phyloP scores from a whole-genome alignment of 1,139 yeast species.

The Blastobotrys capitulatus region DNA sequence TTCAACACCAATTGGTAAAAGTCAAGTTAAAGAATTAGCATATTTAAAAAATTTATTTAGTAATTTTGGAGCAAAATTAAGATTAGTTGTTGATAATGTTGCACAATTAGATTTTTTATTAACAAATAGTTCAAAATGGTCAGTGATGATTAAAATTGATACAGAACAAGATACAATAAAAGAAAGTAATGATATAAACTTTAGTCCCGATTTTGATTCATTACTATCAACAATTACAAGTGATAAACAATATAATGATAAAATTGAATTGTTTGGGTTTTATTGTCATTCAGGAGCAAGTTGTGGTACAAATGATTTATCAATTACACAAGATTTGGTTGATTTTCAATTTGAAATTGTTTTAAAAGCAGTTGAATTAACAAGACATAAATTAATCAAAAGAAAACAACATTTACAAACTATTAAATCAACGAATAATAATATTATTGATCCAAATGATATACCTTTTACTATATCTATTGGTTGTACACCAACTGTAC shows the following conservation, averaged over 20 bases:
- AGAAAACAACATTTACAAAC: conserved; percentile 21
- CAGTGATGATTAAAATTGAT: conserved; percentile 27
- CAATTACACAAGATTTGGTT: conserved; percentile 44
- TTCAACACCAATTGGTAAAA: conserved; percentile 57
- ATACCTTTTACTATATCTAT: conserved; percentile 37
- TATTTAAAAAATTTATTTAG: conserved; percentile 31
- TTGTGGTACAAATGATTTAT: conserved; percentile 43
- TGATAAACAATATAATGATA: conserved; percentile 33
- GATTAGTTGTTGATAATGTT: conserved; percentile 54
- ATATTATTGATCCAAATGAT: conserved; percentile 10
- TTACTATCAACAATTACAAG: conserved; percentile 33
- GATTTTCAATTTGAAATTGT: conserved; percentile 51
- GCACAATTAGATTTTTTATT: conserved; percentile 49
- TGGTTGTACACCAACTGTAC: conserved; percentile 72
- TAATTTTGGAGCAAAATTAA: conserved; percentile 32
- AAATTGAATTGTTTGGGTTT: conserved; percentile 49
- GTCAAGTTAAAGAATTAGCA: conserved; percentile 45
- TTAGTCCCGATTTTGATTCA: conserved; percentile 21
- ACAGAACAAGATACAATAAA: conserved; percentile 15
- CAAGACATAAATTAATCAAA: conserved; percentile 18
- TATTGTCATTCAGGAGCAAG: conserved; percentile 78
- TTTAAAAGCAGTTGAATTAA: conserved; percentile 43
- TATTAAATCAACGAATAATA: conserved; percentile 10
- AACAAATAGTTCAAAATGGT: conserved; percentile 23
- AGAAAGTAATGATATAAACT: not conserved